These are phyloP conservation scores for Suillus weaverae DNA, from an alignment of 768 basidiomycete genomes.

Conservation along the genomic window DNA sequence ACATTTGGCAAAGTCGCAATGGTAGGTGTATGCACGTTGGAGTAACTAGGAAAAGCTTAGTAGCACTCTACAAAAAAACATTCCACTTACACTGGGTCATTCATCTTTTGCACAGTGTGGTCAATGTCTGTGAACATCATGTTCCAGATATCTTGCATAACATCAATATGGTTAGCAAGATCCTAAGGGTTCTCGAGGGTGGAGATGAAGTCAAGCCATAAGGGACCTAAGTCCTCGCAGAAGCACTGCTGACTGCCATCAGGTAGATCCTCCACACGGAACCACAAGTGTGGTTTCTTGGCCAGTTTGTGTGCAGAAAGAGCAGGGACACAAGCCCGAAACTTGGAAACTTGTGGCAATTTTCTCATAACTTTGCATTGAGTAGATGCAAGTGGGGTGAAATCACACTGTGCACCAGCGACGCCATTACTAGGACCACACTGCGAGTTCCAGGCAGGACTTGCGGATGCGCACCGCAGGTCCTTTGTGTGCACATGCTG, in stretches of 20 bases:
- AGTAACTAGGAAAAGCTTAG: not conserved
- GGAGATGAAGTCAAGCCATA: not conserved
- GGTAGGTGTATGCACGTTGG: not conserved
- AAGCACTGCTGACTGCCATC: not conserved
- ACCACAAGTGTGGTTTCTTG: not conserved
- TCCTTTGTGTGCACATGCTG: not conserved
- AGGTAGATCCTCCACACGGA: not conserved
- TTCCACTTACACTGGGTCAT: not conserved
- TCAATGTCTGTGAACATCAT: not conserved
- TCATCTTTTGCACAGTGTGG: not conserved
- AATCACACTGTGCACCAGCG: not conserved
- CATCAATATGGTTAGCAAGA: not conserved
- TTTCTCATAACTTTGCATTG: not conserved
- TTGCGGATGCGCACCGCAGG: not conserved
- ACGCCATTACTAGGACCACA: not conserved
- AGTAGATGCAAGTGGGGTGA: not conserved
- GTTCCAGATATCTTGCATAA: not conserved
- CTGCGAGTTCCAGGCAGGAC: not conserved
- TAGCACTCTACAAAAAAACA: not conserved
- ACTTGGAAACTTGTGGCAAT: not conserved
- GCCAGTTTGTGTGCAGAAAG: not conserved
- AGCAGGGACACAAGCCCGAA: not conserved
- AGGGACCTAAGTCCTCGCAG: not conserved
- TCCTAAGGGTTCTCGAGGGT: not conserved
- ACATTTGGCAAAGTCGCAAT: not conserved